Conservation (phyloP, 306 rosid species). For the Citrullus mucosospermus region DNA sequence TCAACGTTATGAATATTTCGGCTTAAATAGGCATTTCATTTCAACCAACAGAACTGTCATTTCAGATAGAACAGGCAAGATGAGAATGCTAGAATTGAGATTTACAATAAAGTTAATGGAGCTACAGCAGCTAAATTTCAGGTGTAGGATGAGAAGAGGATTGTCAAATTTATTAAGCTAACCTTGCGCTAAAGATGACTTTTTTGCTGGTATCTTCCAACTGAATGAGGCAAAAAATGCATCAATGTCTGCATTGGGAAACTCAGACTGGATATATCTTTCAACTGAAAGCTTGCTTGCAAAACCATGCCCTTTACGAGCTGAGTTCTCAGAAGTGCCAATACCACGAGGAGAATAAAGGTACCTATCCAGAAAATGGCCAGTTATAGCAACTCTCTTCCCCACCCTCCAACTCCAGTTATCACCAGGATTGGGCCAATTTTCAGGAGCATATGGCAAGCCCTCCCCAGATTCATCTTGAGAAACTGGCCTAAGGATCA, state of each 20-base stretch:
- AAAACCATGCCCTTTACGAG: constrained; percentile 22
- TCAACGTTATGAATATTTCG: not conserved
- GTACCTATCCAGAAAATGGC: constrained; percentile 64
- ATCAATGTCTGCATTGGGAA: constrained; percentile 28
- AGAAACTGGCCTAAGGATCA: constrained; percentile 13
- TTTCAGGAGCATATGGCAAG: constrained; percentile 70
- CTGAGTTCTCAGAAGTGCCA: not conserved
- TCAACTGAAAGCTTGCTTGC: constrained; percentile 69
- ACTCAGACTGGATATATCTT: constrained; percentile 32
- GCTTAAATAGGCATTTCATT: not conserved
- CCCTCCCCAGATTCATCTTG: constrained; percentile 53
- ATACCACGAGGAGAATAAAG: constrained; percentile 52
- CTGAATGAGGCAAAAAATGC: constrained; percentile 57
- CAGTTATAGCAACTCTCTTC: constrained; percentile 31
- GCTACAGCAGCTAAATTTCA: not conserved
- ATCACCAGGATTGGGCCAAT: constrained; percentile 77
- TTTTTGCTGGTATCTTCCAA: constrained; percentile 63
- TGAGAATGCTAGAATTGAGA: not conserved
- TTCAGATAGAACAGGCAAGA: not conserved
- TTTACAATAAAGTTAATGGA: not conserved
- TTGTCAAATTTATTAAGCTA: not conserved
- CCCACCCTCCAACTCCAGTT: constrained; percentile 79
- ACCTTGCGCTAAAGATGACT: constrained; percentile 30
- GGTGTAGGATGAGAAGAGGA: not conserved
- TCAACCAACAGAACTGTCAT: not conserved